Conservation (phyloP, 148 eudicot genomes). For the Rhododendron ovatum region DNA sequence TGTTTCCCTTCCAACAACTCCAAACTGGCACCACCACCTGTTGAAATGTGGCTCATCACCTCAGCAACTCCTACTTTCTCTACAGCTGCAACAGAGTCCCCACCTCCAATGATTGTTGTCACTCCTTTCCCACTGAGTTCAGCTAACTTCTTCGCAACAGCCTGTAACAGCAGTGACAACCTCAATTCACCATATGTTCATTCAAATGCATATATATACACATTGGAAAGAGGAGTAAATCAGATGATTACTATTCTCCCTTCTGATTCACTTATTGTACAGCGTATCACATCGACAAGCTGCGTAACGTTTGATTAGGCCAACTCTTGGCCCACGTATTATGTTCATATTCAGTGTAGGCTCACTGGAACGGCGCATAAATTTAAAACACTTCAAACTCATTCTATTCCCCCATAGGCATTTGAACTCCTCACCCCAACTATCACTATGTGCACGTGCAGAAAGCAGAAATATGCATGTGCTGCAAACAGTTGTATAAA, state of each 20-base stretch:
- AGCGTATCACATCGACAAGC: not conserved
- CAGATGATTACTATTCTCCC: not conserved
- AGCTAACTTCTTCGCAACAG: conserved; percentile 77
- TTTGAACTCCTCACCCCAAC: not conserved
- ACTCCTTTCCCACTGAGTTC: conserved; percentile 80
- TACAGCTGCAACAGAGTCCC: conserved; percentile 91
- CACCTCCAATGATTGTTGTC: conserved; percentile 93
- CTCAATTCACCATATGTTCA: not conserved
- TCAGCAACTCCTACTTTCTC: conserved; percentile 87
- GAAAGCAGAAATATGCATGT: not conserved
- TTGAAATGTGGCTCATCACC: conserved; percentile 92
- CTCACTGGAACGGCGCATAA: not conserved
- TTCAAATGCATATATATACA: not conserved
- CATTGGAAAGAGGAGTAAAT: not conserved
- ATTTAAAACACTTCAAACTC: not conserved
- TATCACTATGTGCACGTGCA: not conserved
- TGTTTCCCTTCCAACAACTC: conserved; percentile 91
- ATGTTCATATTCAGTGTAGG: not conserved
- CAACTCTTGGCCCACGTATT: not conserved
- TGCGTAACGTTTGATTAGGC: not conserved
- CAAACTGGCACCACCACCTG: conserved; percentile 96
- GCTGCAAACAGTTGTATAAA: not conserved
- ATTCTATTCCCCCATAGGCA: not conserved
- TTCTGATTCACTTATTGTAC: not conserved
- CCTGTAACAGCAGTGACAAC: conserved; percentile 31